Conservation (phyloP, 2,329 filamentous ascomycete genomes). For the Hymenoscyphus linearis region DNA sequence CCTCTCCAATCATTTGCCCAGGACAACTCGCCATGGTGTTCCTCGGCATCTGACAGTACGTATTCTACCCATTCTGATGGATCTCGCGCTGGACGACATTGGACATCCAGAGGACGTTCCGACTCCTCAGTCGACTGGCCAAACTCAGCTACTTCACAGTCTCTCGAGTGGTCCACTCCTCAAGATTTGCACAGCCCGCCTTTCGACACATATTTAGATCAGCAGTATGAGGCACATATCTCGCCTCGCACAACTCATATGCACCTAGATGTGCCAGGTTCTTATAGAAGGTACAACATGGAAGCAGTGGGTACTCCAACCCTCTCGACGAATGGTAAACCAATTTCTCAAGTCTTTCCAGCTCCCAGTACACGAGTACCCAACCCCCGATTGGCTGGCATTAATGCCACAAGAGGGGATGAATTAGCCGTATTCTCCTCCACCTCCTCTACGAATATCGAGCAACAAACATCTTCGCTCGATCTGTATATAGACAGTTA, state of each 20-base stretch:
- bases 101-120: conserved; percentile 22
- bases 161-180: conserved; percentile 20
- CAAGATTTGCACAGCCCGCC: conserved; percentile 24
- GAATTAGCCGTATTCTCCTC: conserved; percentile 18
- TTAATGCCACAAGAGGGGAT: conserved; percentile 20
- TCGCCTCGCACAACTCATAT: conserved; percentile 21
- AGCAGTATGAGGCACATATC: conserved; percentile 24
- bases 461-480: conserved; percentile 18
- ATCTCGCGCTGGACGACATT: conserved; percentile 20
- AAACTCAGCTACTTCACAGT: conserved; percentile 16
- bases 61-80: conserved; percentile 30
- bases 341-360: conserved; percentile 30
- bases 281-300: conserved; percentile 26
- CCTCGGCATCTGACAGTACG: conserved; percentile 29
- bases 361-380: conserved; percentile 26
- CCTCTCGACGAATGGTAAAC: conserved; percentile 28
- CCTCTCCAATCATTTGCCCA: conserved; percentile 26
- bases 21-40: conserved; percentile 30
- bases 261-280: conserved; percentile 25
- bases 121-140: conserved; percentile 28
- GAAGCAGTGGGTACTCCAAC: conserved; percentile 33
- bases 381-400: conserved; percentile 25
- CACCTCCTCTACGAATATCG: conserved; percentile 7
- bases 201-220: conserved; percentile 22
- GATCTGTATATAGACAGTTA: conserved; percentile 27